phyloP scores from a whole-genome alignment of 345 rosid species.

The Bretschneidera sinensis region DNA sequence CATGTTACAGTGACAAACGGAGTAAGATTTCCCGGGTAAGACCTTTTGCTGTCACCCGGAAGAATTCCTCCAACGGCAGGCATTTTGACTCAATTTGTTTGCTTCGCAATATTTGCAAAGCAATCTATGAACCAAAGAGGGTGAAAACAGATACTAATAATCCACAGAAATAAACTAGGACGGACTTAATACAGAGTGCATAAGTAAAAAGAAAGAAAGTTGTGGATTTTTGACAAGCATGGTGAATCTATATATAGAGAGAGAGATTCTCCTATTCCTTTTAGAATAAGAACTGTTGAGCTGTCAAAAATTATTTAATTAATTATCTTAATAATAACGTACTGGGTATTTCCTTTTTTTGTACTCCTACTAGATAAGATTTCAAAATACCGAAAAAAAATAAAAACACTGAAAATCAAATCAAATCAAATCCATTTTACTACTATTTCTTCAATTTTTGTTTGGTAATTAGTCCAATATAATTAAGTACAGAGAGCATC shows the following conservation, averaged over 20 bases:
- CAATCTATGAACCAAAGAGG: neutral
- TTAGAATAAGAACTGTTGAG: slow-evolving; percentile 12
- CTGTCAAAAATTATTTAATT: slow-evolving; percentile 24
- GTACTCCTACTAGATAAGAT: no score
- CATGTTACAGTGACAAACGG: slow-evolving; percentile 70
- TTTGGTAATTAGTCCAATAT: no score
- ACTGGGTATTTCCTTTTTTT: neutral
- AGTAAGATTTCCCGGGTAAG: slow-evolving; percentile 85
- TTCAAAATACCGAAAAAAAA: neutral
- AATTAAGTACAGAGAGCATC: no score
- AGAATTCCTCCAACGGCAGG: slow-evolving; percentile 52
- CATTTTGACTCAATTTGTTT: slow-evolving; percentile 27
- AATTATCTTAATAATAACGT: neutral
- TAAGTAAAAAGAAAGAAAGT: neutral
- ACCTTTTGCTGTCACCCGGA: slow-evolving; percentile 41
- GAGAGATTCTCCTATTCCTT: neutral
- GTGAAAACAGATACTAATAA: neutral
- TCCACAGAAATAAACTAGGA: neutral
- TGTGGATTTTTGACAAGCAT: slow-evolving; percentile 9
- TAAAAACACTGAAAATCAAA: no score
- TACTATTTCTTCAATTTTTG: no score
- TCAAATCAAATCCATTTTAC: no score
- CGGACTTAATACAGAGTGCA: neutral
- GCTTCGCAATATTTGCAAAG: neutral
- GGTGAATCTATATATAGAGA: slow-evolving; percentile 29